Conservation (phyloP, 208 protist species). For the Porcisia deanei region DNA sequence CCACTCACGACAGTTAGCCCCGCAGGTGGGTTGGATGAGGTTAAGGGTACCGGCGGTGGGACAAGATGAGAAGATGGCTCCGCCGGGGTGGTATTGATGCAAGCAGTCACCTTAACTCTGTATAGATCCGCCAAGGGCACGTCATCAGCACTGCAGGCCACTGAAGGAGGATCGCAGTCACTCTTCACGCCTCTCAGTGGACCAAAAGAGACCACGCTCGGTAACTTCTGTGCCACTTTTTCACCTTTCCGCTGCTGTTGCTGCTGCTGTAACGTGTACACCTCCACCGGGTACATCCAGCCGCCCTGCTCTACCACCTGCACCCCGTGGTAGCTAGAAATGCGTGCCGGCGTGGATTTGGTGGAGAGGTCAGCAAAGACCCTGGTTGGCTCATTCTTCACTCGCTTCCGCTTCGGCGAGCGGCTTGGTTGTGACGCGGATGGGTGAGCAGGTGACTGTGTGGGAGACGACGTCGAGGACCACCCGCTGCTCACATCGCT, state of each 20-base stretch:
- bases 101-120: neutral
- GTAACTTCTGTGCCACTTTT: neutral
- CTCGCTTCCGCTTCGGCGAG: conserved; percentile 10
- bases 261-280: conserved; percentile 25
- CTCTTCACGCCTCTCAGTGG: too few relatives aligned
- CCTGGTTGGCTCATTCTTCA: neutral
- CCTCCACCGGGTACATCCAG: conserved; percentile 58
- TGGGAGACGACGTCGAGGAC: conserved; percentile 21
- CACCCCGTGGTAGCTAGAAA: conserved; percentile 19
- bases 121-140: conserved; percentile 11
- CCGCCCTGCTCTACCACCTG: conserved; percentile 59
- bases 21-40: neutral
- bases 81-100: neutral
- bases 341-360: neutral
- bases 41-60: neutral
- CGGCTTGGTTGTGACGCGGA: neutral
- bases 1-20: conserved; percentile 11
- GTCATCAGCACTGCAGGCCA: conserved; percentile 1
- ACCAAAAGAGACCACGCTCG: neutral
- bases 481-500: conserved; percentile 21
- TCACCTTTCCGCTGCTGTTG: neutral
- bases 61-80: neutral
- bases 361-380: neutral
- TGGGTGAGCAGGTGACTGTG: neutral
- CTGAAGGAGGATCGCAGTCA: neutral